phyloP scores from a whole-genome alignment of 345 rosid genomes.

The Brassica nigra region DNA sequence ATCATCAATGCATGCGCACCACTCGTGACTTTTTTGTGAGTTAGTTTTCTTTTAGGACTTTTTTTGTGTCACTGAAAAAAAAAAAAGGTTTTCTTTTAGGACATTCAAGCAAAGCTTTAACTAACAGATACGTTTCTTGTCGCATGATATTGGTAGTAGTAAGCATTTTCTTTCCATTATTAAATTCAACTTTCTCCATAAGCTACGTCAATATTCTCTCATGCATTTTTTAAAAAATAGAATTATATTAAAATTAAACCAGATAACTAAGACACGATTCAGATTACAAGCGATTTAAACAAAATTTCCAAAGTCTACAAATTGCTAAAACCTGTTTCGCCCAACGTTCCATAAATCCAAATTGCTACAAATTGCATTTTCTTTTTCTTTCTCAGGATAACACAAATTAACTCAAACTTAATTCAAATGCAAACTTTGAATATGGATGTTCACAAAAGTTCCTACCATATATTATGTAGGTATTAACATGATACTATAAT shows the following conservation, averaged over 20 bases:
- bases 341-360: no score
- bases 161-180: conserved; percentile 5
- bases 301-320: no score
- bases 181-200: conserved; percentile 16
- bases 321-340: no score
- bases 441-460: not conserved
- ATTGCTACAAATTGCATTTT: no score
- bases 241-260: no score
- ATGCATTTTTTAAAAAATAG: not conserved
- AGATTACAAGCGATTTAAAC: no score
- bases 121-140: conserved; percentile 40
- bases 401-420: not conserved
- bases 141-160: conserved; percentile 23
- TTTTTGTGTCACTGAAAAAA: no score
- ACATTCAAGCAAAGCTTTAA: conserved; percentile 36
- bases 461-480: not conserved
- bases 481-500: not conserved
- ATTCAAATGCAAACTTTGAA: not conserved
- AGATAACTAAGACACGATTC: no score
- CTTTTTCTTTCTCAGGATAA: not conserved
- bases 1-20: conserved; percentile 37
- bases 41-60: conserved; percentile 19
- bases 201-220: conserved; percentile 6
- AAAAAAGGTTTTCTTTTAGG: not conserved
- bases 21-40: conserved; percentile 29